Conservation (phyloP, 306 rosid species). For the Elaeagnus macrophylla region DNA sequence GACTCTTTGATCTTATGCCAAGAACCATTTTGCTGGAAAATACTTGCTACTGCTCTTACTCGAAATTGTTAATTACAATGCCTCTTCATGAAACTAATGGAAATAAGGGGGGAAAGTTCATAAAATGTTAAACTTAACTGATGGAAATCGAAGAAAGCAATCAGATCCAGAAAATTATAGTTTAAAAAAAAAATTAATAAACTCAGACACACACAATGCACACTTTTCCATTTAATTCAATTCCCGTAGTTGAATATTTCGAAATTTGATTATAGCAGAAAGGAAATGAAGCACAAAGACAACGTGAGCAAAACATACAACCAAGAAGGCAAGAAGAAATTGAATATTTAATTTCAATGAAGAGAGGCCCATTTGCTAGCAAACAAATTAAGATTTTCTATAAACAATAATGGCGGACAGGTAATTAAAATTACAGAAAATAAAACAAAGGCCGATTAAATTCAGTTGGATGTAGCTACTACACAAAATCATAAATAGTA, state of each 20-base stretch:
- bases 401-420: background rate
- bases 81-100: constrained; percentile 28
- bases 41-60: constrained; percentile 14
- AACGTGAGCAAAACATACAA: constrained; percentile 15
- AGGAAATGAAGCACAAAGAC: constrained; percentile 13
- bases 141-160: too few relatives aligned
- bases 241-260: background rate
- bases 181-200: background rate
- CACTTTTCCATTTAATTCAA: background rate
- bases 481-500: background rate
- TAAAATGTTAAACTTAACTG: constrained; percentile 3
- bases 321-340: too few relatives aligned
- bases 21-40: constrained; percentile 49
- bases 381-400: constrained; percentile 11
- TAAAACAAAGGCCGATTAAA: constrained; percentile 12
- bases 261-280: background rate
- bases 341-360: too few relatives aligned
- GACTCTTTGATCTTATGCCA: constrained; percentile 62
- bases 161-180: too few relatives aligned
- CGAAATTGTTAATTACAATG: constrained; percentile 6
- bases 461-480: constrained; percentile 7
- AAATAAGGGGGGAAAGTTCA: constrained; percentile 12
- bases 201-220: too few relatives aligned
- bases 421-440: constrained; percentile 12
- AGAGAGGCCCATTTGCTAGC: background rate